Conservation (phyloP, 1,284 basidiomycete species). For the Tremellales sp. region DNA sequence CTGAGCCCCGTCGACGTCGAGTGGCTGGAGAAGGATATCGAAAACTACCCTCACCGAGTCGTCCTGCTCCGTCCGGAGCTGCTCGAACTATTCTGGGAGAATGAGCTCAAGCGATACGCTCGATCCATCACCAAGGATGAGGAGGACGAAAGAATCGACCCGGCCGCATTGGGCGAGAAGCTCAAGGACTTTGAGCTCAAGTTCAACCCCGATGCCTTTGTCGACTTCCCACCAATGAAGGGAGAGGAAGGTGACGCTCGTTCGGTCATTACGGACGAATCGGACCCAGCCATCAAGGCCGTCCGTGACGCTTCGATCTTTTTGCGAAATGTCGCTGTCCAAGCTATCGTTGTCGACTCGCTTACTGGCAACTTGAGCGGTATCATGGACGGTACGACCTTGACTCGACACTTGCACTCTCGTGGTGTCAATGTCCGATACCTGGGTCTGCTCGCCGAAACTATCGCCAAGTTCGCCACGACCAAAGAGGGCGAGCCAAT, state of each 20-base stretch:
- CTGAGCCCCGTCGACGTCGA: conserved; percentile 55
- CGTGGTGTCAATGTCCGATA: conserved; percentile 60
- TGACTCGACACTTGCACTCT: conserved; percentile 53
- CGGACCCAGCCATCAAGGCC: conserved; percentile 52
- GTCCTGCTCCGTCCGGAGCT: conserved; percentile 58
- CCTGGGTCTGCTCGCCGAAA: conserved; percentile 51
- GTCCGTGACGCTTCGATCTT: conserved; percentile 55
- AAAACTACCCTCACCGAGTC: conserved; percentile 54
- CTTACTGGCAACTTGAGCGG: conserved; percentile 50
- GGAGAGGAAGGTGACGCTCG: conserved; percentile 15
- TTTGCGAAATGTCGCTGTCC: conserved; percentile 52
- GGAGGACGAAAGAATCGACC: conserved; percentile 8
- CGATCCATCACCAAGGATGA: conserved; percentile 43
- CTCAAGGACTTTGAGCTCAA: conserved; percentile 52
- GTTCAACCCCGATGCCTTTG: conserved; percentile 59
- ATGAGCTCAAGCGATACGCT: conserved; percentile 54
- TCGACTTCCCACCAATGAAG: conserved; percentile 46
- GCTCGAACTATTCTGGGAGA: conserved; percentile 54
- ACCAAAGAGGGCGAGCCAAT: conserved; percentile 26
- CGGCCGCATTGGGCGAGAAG: conserved; percentile 14
- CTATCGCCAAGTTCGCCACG: conserved; percentile 48
- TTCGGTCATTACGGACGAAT: conserved; percentile 49
- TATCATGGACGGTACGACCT: conserved; percentile 52
- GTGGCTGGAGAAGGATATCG: conserved; percentile 54
- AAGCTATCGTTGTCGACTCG: conserved; percentile 52